phyloP scores from a whole-genome alignment of 2,329 filamentous ascomycete species.

The Nigrospora osmanthi region DNA sequence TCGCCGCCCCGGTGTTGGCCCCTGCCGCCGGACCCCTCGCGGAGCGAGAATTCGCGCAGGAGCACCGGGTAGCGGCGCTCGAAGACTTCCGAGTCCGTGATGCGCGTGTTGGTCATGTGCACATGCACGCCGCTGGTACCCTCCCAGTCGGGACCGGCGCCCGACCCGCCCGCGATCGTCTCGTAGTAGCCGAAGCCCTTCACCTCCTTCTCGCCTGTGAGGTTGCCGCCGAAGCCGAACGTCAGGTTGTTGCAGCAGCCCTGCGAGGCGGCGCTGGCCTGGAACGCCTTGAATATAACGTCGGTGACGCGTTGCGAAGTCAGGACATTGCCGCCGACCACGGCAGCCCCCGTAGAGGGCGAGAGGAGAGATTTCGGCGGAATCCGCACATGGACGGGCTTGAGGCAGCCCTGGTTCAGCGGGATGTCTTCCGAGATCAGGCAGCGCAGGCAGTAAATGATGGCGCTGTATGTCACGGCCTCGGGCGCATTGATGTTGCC shows the following conservation, averaged over 20 bases:
- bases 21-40: constrained; percentile 48
- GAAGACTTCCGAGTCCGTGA: constrained; percentile 67
- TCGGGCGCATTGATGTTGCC: constrained; percentile 70
- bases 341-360: constrained; percentile 63
- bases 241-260: constrained; percentile 74
- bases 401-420: constrained; percentile 69
- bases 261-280: constrained; percentile 65
- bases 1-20: constrained; percentile 61
- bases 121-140: constrained; percentile 64
- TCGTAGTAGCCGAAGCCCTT: constrained; percentile 75
- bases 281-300: constrained; percentile 68
- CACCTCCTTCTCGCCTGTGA: constrained; percentile 42
- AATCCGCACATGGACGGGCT: constrained; percentile 62
- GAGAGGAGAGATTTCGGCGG: constrained; percentile 62
- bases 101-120: constrained; percentile 73
- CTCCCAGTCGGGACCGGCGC: constrained; percentile 61
- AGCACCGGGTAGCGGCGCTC: constrained; percentile 67
- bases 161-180: constrained; percentile 67
- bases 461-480: constrained; percentile 69
- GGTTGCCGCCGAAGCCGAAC: constrained; percentile 65
- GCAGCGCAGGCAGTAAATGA: constrained; percentile 71
- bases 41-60: constrained; percentile 55
- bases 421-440: constrained; percentile 71
- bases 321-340: constrained; percentile 71
- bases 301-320: constrained; percentile 71